Conservation (phyloP, 139 green algal species). For the Bryopsis sp. region DNA sequence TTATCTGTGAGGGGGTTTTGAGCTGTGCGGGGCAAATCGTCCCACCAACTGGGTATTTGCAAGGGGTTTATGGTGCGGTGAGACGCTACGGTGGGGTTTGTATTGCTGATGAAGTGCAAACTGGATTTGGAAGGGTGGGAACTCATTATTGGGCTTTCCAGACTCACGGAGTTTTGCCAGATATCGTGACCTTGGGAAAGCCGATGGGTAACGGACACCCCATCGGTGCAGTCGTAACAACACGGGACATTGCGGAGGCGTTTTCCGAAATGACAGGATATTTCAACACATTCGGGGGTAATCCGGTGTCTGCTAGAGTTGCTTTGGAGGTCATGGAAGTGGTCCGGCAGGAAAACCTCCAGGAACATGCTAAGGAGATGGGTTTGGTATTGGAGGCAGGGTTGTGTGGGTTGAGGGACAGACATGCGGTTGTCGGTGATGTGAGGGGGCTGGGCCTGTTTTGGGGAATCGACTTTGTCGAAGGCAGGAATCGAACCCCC, state of each 20-base stretch:
- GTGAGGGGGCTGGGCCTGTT: background rate
- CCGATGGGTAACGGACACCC: conserved; percentile 73
- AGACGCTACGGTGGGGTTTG: conserved; percentile 37
- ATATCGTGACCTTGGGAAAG: conserved; percentile 68
- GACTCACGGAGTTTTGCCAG: conserved; percentile 43
- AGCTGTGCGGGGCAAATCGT: conserved; percentile 42
- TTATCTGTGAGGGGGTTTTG: background rate
- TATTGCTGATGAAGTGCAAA: conserved; percentile 67
- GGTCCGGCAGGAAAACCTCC: conserved; percentile 36
- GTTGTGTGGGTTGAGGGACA: background rate
- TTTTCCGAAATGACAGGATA: conserved; percentile 37
- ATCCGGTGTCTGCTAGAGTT: conserved; percentile 31
- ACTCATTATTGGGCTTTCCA: conserved; percentile 57
- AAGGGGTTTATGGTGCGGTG: conserved; percentile 48
- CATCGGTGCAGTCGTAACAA: conserved; percentile 44
- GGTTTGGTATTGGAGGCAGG: background rate
- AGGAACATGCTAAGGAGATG: conserved; percentile 34
- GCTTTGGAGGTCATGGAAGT: conserved; percentile 36
- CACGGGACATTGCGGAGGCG: conserved; percentile 22
- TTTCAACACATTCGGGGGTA: conserved; percentile 33
- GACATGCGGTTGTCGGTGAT: background rate
- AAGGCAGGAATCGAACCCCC: conserved; percentile 65
- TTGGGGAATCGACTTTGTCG: background rate
- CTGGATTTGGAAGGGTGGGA: conserved; percentile 55
- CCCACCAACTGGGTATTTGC: conserved; percentile 31